Base-by-base conservation (phyloP, 2,329 filamentous ascomycete genomes). In the Raffaelea albimanens region DNA sequence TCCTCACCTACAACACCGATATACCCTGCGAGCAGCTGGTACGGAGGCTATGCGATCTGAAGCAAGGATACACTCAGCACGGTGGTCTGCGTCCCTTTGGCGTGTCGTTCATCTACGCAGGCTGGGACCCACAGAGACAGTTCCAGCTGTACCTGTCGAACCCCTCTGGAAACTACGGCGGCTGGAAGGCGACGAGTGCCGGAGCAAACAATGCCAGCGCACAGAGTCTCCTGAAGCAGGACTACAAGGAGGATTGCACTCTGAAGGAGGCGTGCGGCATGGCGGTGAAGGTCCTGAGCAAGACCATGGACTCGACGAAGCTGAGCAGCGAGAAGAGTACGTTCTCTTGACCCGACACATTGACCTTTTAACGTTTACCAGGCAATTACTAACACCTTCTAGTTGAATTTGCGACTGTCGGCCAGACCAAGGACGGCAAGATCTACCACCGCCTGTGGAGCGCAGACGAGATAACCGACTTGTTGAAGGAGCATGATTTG, bases 81-180 rank as follows among this genome's bases (percentile, higher is more conserved):
- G 93, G 93, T 77, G 93, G 93, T 73, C 85, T 98, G 50, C 87
- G 93, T 58, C 93, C 93, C 16, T 98, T 98, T 60, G 93, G 93
- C 67, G 93, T 98, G 43, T 96, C 90, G 43, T 97, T 98, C 80
- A 97, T 98, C 77, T 98, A 98, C 65, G 94, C 94, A 44, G 93
- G 93, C 51, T 98, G 90, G 80, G 93, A 98, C 64, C 87, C 87
- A 51, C 86, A 94, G 69, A 80, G 90, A 61, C 85, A 97, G 66
- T 98, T 98, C 76, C 93, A 98, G 75, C 81, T 98, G 53, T 98
- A 97, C 73, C 89, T 97, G 67, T 96, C 90, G 75, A 98, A 98
- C 69, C 93, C 93, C 14, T 95, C 87, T 54, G 93, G 93, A 59
- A 98, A 98, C 75, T 98, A 98, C 65, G 94, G 93, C 55, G 93